Evolutionary conservation across 805 yeast species (phyloP).

Genomic region (Nakazawaea ernobii): DNA sequence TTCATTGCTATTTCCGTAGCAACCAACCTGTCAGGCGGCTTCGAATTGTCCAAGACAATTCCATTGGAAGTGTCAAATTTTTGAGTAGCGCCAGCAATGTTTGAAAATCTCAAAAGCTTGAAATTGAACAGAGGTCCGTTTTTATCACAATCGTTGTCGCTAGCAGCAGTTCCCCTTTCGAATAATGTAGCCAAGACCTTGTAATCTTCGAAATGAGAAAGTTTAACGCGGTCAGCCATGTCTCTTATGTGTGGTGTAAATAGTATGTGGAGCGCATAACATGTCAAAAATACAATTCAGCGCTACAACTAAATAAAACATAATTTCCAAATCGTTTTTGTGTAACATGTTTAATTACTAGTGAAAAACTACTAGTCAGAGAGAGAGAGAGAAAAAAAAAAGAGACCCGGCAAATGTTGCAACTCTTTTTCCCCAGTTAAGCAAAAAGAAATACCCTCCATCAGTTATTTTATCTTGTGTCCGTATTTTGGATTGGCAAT

Average conservation of each 20-base stretch:
- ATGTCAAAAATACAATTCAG: too few species aligned
- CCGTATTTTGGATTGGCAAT: too few species aligned
- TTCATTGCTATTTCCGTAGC: not conserved
- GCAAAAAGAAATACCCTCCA: too few species aligned
- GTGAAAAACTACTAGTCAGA: too few species aligned
- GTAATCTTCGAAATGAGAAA: not conserved
- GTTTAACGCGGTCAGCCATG: not conserved
- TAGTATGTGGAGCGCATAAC: not conserved
- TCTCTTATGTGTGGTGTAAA: not conserved
- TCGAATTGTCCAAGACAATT: not conserved
- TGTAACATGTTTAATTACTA: too few species aligned
- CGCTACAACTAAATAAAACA: too few species aligned
- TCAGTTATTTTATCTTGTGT: too few species aligned
- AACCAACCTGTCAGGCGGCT: not conserved
- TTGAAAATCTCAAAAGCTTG: not conserved
- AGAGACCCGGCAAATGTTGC: too few species aligned
- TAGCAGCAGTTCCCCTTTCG: not conserved
- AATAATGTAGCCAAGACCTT: conserved; percentile 2
- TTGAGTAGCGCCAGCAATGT: not conserved
- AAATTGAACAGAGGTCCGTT: not conserved
- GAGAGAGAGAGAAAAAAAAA: too few species aligned
- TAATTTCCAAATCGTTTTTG: too few species aligned
- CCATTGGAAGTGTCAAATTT: not conserved
- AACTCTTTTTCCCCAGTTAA: too few species aligned
- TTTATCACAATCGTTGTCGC: not conserved